Percentiles rank a stretch among this genome's conserved stretches.
These are phyloP conservation scores for Annulohypoxylon nitens DNA, from an alignment of 495 filamentous ascomycete species.

Conservation along the genomic window DNA sequence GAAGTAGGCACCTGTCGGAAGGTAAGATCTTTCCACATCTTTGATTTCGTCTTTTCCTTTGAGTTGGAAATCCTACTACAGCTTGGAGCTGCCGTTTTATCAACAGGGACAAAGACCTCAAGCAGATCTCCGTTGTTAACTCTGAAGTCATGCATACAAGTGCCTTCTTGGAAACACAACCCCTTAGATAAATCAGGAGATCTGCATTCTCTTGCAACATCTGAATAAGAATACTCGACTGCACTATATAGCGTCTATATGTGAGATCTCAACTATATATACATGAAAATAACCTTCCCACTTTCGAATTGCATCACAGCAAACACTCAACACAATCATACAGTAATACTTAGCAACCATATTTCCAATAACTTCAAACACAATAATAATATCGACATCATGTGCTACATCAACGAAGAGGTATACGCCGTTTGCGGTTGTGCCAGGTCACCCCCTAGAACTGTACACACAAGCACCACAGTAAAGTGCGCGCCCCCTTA, in stretches of 20 bases:
- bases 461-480: constrained; percentile 20
- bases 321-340: neutral
- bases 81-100: neutral
- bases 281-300: neutral
- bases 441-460: neutral
- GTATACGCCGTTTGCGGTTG: constrained; percentile 21
- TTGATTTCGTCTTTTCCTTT: no score
- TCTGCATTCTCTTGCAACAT: neutral
- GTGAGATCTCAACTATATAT: neutral
- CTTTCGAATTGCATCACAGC: neutral
- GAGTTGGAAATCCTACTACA: no score
- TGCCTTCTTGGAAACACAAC: neutral
- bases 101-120: constrained; percentile 10
- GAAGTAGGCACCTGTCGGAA: no score
- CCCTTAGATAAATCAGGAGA: neutral
- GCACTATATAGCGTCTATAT: neutral
- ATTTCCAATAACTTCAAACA: neutral
- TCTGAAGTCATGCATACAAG: neutral
- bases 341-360: neutral
- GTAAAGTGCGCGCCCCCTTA: constrained; percentile 20
- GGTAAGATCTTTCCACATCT: no score
- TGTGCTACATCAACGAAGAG: constrained; percentile 24
- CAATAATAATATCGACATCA: neutral
- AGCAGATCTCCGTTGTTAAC: neutral
- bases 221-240: neutral